Conservation (phyloP, 1,284 basidiomycete genomes). For the Austropuccinia psidii region DNA sequence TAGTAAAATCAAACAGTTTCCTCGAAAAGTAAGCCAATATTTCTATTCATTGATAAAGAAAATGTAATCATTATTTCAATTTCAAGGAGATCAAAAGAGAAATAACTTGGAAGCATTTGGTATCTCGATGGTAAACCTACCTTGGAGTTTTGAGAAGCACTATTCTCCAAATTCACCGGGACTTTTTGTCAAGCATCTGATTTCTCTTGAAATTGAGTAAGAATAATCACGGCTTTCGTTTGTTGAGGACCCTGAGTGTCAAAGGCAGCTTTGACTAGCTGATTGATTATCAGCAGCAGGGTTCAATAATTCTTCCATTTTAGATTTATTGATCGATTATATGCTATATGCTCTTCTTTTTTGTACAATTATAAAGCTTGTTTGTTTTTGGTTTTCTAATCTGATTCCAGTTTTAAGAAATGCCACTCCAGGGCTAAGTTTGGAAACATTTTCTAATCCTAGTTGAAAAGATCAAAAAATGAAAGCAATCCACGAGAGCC, state of each 20-base stretch:
- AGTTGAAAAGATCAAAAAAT: too few species aligned
- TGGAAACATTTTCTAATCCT: too few species aligned
- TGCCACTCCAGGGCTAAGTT: too few species aligned
- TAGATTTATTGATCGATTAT: too few species aligned
- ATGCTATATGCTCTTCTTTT: too few species aligned
- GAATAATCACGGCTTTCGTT: slow-evolving; percentile 47
- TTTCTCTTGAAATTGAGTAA: slow-evolving; percentile 93
- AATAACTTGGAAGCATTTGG: too few species aligned
- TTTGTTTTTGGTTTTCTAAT: too few species aligned
- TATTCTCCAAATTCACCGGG: slow-evolving; percentile 81
- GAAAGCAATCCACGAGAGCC: too few species aligned
- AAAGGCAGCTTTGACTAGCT: slow-evolving; percentile 67
- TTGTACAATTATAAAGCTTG: too few species aligned
- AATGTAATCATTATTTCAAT: neutral
- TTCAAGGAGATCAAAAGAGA: neutral
- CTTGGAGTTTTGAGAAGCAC: slow-evolving; percentile 82
- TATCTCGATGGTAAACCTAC: slow-evolving; percentile 52
- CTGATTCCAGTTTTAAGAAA: too few species aligned
- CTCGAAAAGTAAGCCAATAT: neutral
- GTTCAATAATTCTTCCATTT: slow-evolving; percentile 38
- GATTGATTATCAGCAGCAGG: slow-evolving; percentile 62
- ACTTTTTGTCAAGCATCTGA: slow-evolving; percentile 98
- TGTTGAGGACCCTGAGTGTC: slow-evolving; percentile 65
- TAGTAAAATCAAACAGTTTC: neutral
- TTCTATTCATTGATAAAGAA: neutral